Evolutionary conservation across 768 basidiomycete species (phyloP).

Genomic region (Rhizopogon salebrosus): DNA sequence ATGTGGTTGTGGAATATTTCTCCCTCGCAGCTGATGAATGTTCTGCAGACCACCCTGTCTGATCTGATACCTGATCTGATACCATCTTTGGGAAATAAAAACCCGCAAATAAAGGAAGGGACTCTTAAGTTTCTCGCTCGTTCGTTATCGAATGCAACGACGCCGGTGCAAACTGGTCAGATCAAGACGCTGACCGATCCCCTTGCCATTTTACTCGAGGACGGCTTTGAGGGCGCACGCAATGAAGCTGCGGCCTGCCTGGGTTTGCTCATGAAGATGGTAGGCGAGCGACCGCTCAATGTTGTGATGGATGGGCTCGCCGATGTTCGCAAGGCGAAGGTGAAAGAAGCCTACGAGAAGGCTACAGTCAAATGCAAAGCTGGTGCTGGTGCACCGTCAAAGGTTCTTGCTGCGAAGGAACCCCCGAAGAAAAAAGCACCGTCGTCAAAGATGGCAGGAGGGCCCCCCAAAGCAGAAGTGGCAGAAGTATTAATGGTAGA

Average conservation of each 20-base stretch:
- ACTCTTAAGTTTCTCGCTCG: slow-evolving; percentile 83
- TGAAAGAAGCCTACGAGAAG: slow-evolving; percentile 90
- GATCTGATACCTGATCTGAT: slow-evolving; percentile 84
- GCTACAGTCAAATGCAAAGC: slow-evolving; percentile 88
- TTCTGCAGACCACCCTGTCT: slow-evolving; percentile 60
- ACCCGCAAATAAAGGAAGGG: slow-evolving; percentile 94
- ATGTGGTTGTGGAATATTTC: slow-evolving; percentile 25
- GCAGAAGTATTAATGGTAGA: slow-evolving; percentile 16
- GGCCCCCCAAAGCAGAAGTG: slow-evolving; percentile 12
- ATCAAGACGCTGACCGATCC: slow-evolving; percentile 79
- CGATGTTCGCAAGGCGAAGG: slow-evolving; percentile 85
- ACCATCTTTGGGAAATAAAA: slow-evolving; percentile 77
- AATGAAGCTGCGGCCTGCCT: slow-evolving; percentile 86
- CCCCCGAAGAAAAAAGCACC: slow-evolving; percentile 33
- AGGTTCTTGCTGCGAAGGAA: slow-evolving; percentile 28
- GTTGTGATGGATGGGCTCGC: slow-evolving; percentile 81
- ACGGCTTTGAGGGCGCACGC: slow-evolving; percentile 83
- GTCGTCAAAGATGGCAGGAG: slow-evolving; percentile 18
- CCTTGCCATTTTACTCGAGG: slow-evolving; percentile 74
- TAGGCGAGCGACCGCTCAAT: slow-evolving; percentile 88
- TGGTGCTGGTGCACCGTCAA: slow-evolving; percentile 49
- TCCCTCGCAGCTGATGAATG: slow-evolving; percentile 4
- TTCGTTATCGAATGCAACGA: slow-evolving; percentile 64
- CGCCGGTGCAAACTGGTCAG: slow-evolving; percentile 67
- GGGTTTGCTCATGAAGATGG: slow-evolving; percentile 92